Evolutionary conservation across 2,329 filamentous ascomycete genomes (phyloP).

Genomic region (Claviceps purpurea): DNA sequence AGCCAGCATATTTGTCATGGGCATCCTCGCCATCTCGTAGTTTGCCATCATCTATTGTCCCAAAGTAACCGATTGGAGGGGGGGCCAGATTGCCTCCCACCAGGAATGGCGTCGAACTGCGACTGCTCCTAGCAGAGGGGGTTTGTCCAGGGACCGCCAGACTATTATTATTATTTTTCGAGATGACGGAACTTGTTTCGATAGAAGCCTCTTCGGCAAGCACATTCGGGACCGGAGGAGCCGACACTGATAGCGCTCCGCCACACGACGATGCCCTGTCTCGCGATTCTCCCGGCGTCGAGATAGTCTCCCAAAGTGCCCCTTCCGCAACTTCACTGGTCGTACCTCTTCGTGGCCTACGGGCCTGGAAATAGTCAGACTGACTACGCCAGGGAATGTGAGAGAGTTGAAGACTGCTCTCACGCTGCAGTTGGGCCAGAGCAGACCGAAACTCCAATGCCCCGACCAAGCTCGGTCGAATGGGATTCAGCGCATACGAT

Average conservation of each 20-base stretch:
- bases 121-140: background rate
- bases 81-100: constrained; percentile 29
- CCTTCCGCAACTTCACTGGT: constrained; percentile 13
- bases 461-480: constrained; percentile 84
- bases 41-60: background rate
- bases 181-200: background rate
- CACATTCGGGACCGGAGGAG: background rate
- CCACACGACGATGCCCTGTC: constrained; percentile 11
- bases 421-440: constrained; percentile 71
- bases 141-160: constrained; percentile 9
- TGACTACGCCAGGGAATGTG: constrained; percentile 52
- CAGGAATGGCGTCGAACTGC: constrained; percentile 18
- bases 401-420: constrained; percentile 60
- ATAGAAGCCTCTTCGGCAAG: background rate
- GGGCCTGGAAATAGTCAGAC: constrained; percentile 20
- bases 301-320: constrained; percentile 4
- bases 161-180: background rate
- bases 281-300: constrained; percentile 3
- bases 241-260: background rate
- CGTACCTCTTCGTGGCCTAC: constrained; percentile 15
- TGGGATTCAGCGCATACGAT: constrained; percentile 59
- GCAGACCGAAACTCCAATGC: constrained; percentile 89
- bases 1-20: constrained; percentile 8
- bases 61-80: constrained; percentile 20
- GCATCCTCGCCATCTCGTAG: background rate